These are phyloP conservation scores for Malassezia yamatoensis DNA, from an alignment of 1,284 basidiomycete species.

Conservation along the genomic window DNA sequence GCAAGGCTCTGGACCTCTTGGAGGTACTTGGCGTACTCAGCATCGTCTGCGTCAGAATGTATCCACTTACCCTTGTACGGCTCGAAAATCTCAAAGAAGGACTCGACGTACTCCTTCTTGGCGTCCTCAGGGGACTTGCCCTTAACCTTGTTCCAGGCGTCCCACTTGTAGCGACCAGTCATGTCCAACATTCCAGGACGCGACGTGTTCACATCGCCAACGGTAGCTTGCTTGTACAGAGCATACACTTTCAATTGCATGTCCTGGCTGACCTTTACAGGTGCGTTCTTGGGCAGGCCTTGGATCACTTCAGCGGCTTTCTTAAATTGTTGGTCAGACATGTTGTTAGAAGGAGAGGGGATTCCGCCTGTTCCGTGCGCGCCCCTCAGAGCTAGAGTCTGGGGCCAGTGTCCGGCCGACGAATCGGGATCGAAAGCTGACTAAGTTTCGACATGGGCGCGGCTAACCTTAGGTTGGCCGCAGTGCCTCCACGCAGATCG, in stretches of 20 bases:
- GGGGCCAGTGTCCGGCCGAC: too few species aligned
- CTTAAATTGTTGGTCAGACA: constrained; percentile 29
- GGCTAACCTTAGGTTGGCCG: too few species aligned
- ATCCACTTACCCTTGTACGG: constrained; percentile 10
- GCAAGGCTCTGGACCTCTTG: constrained; percentile 10
- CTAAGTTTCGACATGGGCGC: neutral
- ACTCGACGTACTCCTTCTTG: constrained; percentile 29
- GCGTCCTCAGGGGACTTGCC: constrained; percentile 26
- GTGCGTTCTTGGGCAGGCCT: constrained; percentile 31
- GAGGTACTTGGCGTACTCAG: constrained; percentile 11
- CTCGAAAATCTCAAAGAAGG: constrained; percentile 18
- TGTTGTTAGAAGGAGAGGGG: neutral
- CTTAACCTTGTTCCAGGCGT: constrained; percentile 32
- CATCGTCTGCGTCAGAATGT: constrained; percentile 7
- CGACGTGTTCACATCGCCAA: constrained; percentile 43
- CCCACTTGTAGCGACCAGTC: constrained; percentile 20
- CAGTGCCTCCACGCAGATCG: too few species aligned
- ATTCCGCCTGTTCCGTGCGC: neutral
- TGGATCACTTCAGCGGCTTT: constrained; percentile 32
- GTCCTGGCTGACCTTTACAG: constrained; percentile 38
- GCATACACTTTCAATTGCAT: constrained; percentile 45
- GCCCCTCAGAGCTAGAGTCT: neutral
- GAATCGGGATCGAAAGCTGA: neutral
- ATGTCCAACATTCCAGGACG: constrained; percentile 41
- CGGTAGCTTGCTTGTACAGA: constrained; percentile 44